These are phyloP conservation scores for Rugonectria rugulosa DNA, from an alignment of 2,329 filamentous ascomycete genomes.

Conservation along the genomic window DNA sequence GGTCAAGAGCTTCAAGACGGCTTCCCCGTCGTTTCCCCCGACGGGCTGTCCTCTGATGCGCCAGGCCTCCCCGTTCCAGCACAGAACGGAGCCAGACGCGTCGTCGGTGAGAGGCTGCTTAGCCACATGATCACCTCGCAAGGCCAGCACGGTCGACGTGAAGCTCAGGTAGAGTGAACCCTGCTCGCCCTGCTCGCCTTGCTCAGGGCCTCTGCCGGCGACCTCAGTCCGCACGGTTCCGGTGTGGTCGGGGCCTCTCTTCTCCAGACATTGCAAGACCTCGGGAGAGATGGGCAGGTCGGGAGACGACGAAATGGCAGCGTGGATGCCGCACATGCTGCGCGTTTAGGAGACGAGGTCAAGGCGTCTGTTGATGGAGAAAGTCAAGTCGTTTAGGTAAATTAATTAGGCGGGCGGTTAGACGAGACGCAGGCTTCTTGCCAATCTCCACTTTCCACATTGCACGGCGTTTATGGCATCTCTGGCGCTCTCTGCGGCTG, in stretches of 20 bases:
- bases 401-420: too few relatives aligned
- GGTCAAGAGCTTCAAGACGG: slow-evolving; percentile 69
- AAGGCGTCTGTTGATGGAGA: slow-evolving; percentile 20
- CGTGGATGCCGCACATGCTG: slow-evolving; percentile 69
- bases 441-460: too few relatives aligned
- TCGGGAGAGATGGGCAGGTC: slow-evolving; percentile 41
- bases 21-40: slow-evolving; percentile 79
- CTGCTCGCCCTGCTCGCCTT: slow-evolving; percentile 23
- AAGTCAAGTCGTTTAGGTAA: slow-evolving; percentile 14
- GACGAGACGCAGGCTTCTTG: too few relatives aligned
- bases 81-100: slow-evolving; percentile 71
- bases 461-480: too few relatives aligned
- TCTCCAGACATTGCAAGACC: slow-evolving; percentile 57
- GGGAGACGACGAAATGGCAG: slow-evolving; percentile 50
- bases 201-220: slow-evolving; percentile 30
- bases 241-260: slow-evolving; percentile 67
- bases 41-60: slow-evolving; percentile 66
- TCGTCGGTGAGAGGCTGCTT: slow-evolving; percentile 74
- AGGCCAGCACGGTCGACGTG: slow-evolving; percentile 85
- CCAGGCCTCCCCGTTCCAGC: slow-evolving; percentile 99
- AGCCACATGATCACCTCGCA: slow-evolving; percentile 78
- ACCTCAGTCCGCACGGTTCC: slow-evolving; percentile 50
- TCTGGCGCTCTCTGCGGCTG: too few relatives aligned
- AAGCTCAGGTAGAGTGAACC: slow-evolving; percentile 63
- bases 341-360: slow-evolving; percentile 19